Conservation (phyloP, 306 rosid species). For the Prunus campanulata region DNA sequence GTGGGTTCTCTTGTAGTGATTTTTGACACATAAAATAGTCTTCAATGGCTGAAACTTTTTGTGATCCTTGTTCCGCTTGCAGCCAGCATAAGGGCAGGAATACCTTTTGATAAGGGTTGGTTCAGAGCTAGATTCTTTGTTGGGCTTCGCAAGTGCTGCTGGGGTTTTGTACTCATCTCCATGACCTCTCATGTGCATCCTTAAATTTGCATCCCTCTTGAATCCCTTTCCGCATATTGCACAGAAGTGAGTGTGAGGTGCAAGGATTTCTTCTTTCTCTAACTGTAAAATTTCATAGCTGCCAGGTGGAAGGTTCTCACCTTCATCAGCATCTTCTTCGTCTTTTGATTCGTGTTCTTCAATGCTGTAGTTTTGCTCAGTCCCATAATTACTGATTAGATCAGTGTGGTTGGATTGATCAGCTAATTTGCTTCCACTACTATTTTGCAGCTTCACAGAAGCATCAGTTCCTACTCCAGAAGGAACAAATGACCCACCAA, state of each 20-base stretch:
- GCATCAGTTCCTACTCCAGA: slow-evolving; percentile 36
- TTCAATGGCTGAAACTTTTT: slow-evolving; percentile 91
- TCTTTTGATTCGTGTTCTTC: slow-evolving; percentile 89
- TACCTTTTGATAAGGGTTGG: slow-evolving; percentile 80
- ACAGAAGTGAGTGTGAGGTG: slow-evolving; percentile 97
- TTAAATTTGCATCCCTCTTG: slow-evolving; percentile 95
- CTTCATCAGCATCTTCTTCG: slow-evolving; percentile 87
- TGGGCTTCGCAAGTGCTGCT: slow-evolving; percentile 96
- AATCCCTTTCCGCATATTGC: slow-evolving; percentile 97
- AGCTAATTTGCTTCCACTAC: slow-evolving; percentile 38
- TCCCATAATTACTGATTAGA: slow-evolving; percentile 35
- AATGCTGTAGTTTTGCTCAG: slow-evolving; percentile 46
- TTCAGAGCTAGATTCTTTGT: slow-evolving; percentile 63
- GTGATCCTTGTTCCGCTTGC: slow-evolving; percentile 97
- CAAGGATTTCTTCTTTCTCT: slow-evolving; percentile 96
- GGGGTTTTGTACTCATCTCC: slow-evolving; percentile 97
- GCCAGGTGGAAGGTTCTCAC: slow-evolving; percentile 91
- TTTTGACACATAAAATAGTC: slow-evolving; percentile 94
- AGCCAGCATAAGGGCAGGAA: slow-evolving; percentile 87
- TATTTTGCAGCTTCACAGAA: slow-evolving; percentile 37
- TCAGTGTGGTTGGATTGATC: slow-evolving; percentile 51
- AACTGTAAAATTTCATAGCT: slow-evolving; percentile 89
- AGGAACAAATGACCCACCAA: slow-evolving; percentile 40
- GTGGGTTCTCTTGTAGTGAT: slow-evolving; percentile 98
- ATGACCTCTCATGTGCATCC: slow-evolving; percentile 99